Evolutionary conservation across 2,329 filamentous ascomycete species (phyloP).

Genomic region (Aureobasidium sp.): DNA sequence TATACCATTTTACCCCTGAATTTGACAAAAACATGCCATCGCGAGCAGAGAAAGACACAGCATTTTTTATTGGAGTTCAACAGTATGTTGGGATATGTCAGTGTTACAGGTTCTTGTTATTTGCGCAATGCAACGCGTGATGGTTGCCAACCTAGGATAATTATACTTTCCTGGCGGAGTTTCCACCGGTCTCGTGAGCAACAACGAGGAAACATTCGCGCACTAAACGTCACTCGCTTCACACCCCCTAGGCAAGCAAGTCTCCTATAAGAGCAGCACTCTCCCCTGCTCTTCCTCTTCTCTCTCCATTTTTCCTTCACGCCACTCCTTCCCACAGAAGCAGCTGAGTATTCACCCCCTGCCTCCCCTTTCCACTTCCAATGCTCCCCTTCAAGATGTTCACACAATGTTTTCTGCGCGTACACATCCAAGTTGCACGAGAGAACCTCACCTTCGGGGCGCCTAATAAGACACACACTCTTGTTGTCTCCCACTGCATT

Average conservation of each 20-base stretch:
- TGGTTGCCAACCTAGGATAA: background rate
- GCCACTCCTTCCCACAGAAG: background rate
- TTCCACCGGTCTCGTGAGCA: too few species aligned
- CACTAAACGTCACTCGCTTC: too few species aligned
- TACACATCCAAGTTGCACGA: background rate
- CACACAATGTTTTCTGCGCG: background rate
- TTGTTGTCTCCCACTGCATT: background rate
- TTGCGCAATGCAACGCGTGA: background rate
- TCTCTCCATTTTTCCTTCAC: background rate
- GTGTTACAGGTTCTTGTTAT: background rate
- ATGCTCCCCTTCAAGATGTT: background rate
- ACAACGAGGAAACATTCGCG: too few species aligned
- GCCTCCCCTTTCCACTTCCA: background rate
- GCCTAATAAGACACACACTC: background rate
- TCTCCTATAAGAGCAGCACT: background rate
- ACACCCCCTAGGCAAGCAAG: background rate
- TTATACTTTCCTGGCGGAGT: background rate
- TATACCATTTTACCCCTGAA: background rate
- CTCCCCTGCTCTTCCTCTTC: background rate
- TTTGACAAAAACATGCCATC: background rate
- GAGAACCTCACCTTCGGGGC: background rate
- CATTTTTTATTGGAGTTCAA: too few species aligned
- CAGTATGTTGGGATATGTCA: background rate
- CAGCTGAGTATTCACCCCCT: background rate
- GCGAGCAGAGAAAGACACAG: too few species aligned